Base-by-base conservation (phyloP, 148 eudicot genomes). In the Suaeda aralocaspica region DNA sequence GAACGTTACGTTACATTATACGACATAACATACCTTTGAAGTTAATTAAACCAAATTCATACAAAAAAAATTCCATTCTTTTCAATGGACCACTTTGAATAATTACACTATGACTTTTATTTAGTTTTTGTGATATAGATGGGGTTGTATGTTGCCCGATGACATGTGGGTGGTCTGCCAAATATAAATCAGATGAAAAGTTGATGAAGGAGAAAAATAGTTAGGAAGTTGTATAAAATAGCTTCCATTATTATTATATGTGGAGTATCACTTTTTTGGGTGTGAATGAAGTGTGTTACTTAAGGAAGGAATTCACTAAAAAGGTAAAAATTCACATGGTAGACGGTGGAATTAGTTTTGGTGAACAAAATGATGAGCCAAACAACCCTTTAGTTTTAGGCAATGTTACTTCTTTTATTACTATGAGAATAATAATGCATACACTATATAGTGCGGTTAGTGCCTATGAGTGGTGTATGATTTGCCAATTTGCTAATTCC, bases 91-190 rank as follows among this genome's bases (percentile, higher is more conserved):
- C 45, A 60, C 64, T 33, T 9, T 34, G 11, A 31, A 60, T 60
- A 60, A 33, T 60, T 60, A 60, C 36, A 30, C 34, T 53, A 7
- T 19, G 64, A 60, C 44, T 60, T 60, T 65, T 36, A 3, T 36
- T 36, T 36, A 36, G 4, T 36, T 41, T 62, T 19, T 62, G 2
- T 25, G 33, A 42, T 42, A 22, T 39, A 16, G 21, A 64, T 28
- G 29, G 29, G 31, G 55, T 41, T 44, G 26, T 46, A 46, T 66
- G 56, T 7, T 12, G 28, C 1, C 21, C 12, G 7, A 25, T 48
- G 21, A 19, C 69, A 66, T 46, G 69, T 66, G 69, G 56, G 52
- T 66, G 69, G 69, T 66, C 36, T 66, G 68, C 68, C 69, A 60
- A 4, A 4, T 3, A 36, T 26, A 65, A 15, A 18, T 16, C 55